Evolutionary conservation across 345 rosid genomes (phyloP).

Genomic region (Dovyalis caffra): DNA sequence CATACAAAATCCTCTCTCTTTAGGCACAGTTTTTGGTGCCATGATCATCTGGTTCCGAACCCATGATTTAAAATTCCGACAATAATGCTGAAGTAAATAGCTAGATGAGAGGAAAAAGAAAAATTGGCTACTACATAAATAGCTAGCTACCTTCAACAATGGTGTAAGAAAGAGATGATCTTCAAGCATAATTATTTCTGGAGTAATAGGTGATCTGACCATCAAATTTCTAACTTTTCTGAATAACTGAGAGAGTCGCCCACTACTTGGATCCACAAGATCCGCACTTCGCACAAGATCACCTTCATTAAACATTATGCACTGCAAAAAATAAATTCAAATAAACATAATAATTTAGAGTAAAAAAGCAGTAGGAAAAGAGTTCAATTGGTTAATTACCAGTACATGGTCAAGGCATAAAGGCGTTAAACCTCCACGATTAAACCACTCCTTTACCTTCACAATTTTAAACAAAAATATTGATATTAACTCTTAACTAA

Average conservation of each 20-base stretch:
- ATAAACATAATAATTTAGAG: neutral
- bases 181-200: slow-evolving; percentile 42
- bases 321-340: slow-evolving; percentile 41
- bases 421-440: slow-evolving; percentile 74
- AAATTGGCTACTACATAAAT: no score
- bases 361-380: neutral
- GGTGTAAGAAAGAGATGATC: slow-evolving; percentile 43
- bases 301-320: slow-evolving; percentile 79
- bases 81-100: no score
- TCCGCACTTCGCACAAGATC: slow-evolving; percentile 50
- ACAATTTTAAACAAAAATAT: neutral
- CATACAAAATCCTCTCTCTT: neutral
- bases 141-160: slow-evolving; percentile 50
- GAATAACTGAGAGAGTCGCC: slow-evolving; percentile 54
- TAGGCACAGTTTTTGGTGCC: neutral
- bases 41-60: neutral
- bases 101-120: no score
- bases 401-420: slow-evolving; percentile 76
- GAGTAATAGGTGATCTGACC: slow-evolving; percentile 39
- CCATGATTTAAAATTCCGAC: no score
- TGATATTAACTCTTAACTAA: neutral
- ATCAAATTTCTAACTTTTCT: slow-evolving; percentile 50
- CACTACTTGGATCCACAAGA: slow-evolving; percentile 49
- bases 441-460: slow-evolving; percentile 75
- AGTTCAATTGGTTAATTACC: slow-evolving; percentile 40